Conservation (phyloP, 1,139 yeast genomes). For the Zygotorulaspora mrakii region DNA sequence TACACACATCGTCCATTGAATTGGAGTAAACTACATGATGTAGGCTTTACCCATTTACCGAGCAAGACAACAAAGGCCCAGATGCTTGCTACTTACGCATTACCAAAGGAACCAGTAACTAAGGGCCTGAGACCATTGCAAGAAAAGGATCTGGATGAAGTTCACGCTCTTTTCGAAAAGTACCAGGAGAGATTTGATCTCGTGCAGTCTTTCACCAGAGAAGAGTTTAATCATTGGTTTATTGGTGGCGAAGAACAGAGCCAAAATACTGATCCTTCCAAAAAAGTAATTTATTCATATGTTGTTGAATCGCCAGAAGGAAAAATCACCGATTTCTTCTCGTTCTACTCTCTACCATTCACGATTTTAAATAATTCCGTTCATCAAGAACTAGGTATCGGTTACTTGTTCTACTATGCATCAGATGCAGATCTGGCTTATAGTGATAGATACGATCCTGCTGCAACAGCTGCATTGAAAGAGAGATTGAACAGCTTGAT, state of each 20-base stretch:
- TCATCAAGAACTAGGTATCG: conserved; percentile 73
- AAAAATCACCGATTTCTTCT: conserved; percentile 77
- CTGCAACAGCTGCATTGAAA: conserved; percentile 42
- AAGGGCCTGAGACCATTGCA: conserved; percentile 65
- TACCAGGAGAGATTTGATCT: conserved; percentile 72
- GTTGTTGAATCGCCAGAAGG: conserved; percentile 67
- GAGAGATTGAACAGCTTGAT: conserved; percentile 59
- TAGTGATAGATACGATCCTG: conserved; percentile 36
- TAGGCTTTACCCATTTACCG: conserved; percentile 83
- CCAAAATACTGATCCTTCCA: conserved; percentile 24
- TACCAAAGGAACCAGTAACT: conserved; percentile 58
- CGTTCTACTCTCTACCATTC: conserved; percentile 86
- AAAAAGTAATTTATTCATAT: conserved; percentile 65
- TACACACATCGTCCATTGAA: conserved; percentile 92
- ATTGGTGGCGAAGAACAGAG: conserved; percentile 43
- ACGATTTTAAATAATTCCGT: conserved; percentile 67
- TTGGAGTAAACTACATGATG: conserved; percentile 86
- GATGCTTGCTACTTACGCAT: conserved; percentile 75
- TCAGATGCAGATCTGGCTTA: conserved; percentile 50
- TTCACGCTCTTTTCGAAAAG: conserved; percentile 51
- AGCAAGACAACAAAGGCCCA: conserved; percentile 68
- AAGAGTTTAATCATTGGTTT: conserved; percentile 82
- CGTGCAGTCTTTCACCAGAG: conserved; percentile 61
- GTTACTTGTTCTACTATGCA: conserved; percentile 88
- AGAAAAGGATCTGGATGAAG: conserved; percentile 59